Evolutionary conservation across 192 early-diverging fungal species (phyloP).

Genomic region (Phycomyces nitens): DNA sequence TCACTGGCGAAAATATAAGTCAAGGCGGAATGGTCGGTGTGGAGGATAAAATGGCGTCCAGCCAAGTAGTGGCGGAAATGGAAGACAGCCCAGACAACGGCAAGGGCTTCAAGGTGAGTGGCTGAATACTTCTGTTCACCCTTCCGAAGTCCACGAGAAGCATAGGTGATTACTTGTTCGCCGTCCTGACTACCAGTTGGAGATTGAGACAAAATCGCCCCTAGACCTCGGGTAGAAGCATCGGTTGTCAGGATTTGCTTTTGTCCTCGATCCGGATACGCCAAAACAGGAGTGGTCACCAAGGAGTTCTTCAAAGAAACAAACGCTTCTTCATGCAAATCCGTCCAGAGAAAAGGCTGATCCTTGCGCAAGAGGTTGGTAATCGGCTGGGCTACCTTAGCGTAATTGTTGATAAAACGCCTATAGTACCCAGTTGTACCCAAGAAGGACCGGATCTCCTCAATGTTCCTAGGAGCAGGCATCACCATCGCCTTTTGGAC

Average conservation of each 20-base stretch:
- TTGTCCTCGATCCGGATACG: background rate
- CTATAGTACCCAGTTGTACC: slow-evolving; percentile 38
- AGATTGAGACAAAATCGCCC: slow-evolving; percentile 13
- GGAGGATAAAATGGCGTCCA: slow-evolving; percentile 31
- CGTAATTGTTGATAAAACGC: slow-evolving; percentile 32
- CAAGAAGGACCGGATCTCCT: slow-evolving; percentile 27
- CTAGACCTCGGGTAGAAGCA: background rate
- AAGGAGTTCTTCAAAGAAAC: background rate
- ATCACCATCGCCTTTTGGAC: slow-evolving; percentile 6
- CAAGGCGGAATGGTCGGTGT: slow-evolving; percentile 35
- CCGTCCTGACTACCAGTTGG: background rate
- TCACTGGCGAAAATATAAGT: slow-evolving; percentile 12
- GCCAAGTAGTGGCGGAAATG: too few species aligned
- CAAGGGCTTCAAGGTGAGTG: slow-evolving; percentile 31
- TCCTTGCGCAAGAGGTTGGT: slow-evolving; percentile 28
- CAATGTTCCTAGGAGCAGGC: slow-evolving; percentile 17
- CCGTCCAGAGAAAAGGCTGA: slow-evolving; percentile 12
- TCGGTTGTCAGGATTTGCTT: slow-evolving; percentile 5
- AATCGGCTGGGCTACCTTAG: slow-evolving; percentile 21
- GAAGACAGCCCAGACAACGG: too few species aligned
- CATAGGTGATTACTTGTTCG: slow-evolving; percentile 5
- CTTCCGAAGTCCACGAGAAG: background rate
- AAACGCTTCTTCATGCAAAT: background rate
- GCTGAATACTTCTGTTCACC: slow-evolving; percentile 20
- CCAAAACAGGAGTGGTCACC: background rate